These are phyloP conservation scores for Thinopyrum elongatum DNA, from an alignment of 176 grass and related monocot species.

Conservation along the genomic window DNA sequence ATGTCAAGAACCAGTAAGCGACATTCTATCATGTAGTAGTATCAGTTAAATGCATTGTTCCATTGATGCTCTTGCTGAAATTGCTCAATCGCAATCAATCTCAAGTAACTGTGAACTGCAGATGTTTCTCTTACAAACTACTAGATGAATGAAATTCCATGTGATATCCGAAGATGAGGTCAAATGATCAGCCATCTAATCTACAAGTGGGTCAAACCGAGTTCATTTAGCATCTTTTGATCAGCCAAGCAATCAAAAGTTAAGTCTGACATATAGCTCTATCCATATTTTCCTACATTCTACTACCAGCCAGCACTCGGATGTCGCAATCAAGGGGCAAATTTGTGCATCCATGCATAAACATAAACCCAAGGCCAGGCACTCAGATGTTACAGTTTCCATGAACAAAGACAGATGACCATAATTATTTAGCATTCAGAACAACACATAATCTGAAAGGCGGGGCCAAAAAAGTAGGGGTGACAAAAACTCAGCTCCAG, in stretches of 20 bases:
- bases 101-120: background rate
- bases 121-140: background rate
- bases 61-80: background rate
- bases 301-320: background rate
- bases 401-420: background rate
- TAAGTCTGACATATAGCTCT: background rate
- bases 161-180: background rate
- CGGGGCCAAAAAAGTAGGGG: conserved; percentile 23
- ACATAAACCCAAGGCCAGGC: background rate
- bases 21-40: no score
- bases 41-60: background rate
- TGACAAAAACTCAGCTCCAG: conserved; percentile 26
- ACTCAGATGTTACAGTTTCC: background rate
- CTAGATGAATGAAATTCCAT: background rate
- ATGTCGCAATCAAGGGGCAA: background rate
- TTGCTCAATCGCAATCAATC: background rate
- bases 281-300: background rate
- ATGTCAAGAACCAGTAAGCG: no score
- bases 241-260: background rate
- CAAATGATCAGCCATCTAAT: background rate
- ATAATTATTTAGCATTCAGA: conserved; percentile 1
- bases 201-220: background rate
- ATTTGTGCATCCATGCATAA: background rate
- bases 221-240: background rate
- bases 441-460: background rate